Evolutionary conservation across 768 basidiomycete species (phyloP), one percentile per base, ranked within the genome.

Genomic region (Hydnomerulius pinastri): DNA sequence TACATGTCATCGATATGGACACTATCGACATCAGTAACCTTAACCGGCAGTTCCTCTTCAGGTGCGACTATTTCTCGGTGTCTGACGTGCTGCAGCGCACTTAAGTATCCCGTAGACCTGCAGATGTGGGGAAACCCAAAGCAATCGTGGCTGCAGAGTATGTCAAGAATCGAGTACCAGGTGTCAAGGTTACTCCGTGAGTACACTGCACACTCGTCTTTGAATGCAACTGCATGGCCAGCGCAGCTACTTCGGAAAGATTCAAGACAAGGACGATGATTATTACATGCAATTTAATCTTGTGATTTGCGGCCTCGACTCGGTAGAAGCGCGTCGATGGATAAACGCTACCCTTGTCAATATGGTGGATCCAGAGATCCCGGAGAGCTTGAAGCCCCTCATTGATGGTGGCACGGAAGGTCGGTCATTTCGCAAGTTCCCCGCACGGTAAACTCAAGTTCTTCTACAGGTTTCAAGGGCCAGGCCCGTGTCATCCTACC

Each of bases 1-100:
- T 98, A 58, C 93, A 98, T 76, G 95, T 99, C 53, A 98, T 99
- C 66, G 97, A 99, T 77, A 98, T 99, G 95, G 96, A 99, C 77
- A 98, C 96, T 13, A 99, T 98, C 67, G 96, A 99, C 72, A 90
- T 99, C 64, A 98, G 94, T 64, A 99, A 99, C 70, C 78, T 99
- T 57, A 99, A 99, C 70, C 82, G 97, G 43, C 97, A 99, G 71
- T 99, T 99, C 69, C 76, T 99, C 20, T 99, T 99, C 76, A 82
- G 97, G 96, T 92, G 57, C 43, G 73, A 10, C 1, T 46, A 23
- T 43, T 38, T 48, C 24, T 23, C 15, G 23, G 2, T 28, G 6
- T 38, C 37, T 13, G 3, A 18, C 38, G 11, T 27, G 30, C 37
- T 3, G 23, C 15, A 20, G 33, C 24, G 45, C 29, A 36, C 13